Conservation (phyloP, 441 rosid species). For the Pelargonium australe region DNA sequence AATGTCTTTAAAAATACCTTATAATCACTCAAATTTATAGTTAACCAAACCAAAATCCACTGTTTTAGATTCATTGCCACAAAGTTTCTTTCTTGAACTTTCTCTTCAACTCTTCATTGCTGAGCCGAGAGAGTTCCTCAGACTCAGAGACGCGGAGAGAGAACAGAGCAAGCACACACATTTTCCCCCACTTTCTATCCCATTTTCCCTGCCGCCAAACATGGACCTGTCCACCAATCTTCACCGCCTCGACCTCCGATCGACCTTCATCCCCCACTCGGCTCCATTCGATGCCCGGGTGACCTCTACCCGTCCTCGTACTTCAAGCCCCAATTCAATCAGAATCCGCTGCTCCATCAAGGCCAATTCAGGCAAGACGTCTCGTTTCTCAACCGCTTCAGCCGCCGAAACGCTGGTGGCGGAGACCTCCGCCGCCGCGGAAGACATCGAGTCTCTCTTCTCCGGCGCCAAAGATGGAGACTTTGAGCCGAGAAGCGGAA, state of each 20-base stretch:
- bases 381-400: background rate
- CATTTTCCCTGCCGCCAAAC: constrained; percentile 19
- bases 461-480: constrained; percentile 34
- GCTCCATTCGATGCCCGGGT: constrained; percentile 5
- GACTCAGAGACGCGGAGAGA: no score
- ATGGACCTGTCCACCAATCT: constrained; percentile 67
- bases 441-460: constrained; percentile 67
- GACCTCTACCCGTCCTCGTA: constrained; percentile 10
- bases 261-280: constrained; percentile 39
- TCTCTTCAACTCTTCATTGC: no score
- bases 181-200: background rate
- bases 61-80: no score
- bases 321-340: constrained; percentile 19
- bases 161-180: no score
- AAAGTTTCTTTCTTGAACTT: no score
- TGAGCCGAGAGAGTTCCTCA: no score
- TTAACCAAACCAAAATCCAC: no score
- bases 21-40: no score
- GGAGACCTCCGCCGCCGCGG: constrained; percentile 28
- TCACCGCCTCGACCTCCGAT: constrained; percentile 49
- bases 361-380: background rate
- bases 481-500: constrained; percentile 24
- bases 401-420: constrained; percentile 45
- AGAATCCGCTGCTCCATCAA: constrained; percentile 15
- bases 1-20: no score